Base-by-base conservation (phyloP, 805 yeast species). In the Cyberlindnera americana region DNA sequence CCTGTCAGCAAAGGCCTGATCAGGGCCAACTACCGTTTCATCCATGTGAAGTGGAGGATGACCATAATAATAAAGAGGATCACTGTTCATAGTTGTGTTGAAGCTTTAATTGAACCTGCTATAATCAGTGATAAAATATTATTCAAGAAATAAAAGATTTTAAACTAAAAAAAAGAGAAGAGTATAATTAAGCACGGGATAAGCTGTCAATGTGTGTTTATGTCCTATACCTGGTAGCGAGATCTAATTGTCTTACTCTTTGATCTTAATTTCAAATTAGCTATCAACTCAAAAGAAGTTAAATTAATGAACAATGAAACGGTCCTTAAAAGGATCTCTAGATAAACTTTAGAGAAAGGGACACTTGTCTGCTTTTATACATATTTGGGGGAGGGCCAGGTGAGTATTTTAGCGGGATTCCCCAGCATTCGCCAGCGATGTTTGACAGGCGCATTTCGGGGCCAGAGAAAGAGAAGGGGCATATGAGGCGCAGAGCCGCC, bases 51-150 rank as follows among this genome's bases (percentile, higher is more conserved):
- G 9, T 4, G 34, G 11, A 15, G 17, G 24, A 7, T 22, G 27
- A 15, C 34, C 34, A 15, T 31, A 22, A n/a, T 14, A 31, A 29
- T 17, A 39, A 19, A 39, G 35, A 8, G 38, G 35, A 19, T 39
- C 43, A 17, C 38, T 35, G 33, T 34, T 39, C 43, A 33, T 33
- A 14, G 15, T 19, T 5, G 12, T 32, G 19, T 19, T 22, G 24
- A 22, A 22, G 11, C 10, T 22, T 22, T 11, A 22, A 22, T 8
- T 8, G 24, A 22, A 8, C 24, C 10, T 22, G 11, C 24, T 8
- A 22, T 22, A 11, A 22, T 22, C n/a, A 22, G 11, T 8, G 24
- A 22, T 22, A 22, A 8, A 22, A 11, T 22, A 11, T 22, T 22
- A 22, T 8, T 22, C 8, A 8, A 22, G 24, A 8, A 11, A 22